Evolutionary conservation across 352 stramenopile genomes (phyloP), one percentile per base, ranked within the genome.

Genomic region (Detonula confervacea): DNA sequence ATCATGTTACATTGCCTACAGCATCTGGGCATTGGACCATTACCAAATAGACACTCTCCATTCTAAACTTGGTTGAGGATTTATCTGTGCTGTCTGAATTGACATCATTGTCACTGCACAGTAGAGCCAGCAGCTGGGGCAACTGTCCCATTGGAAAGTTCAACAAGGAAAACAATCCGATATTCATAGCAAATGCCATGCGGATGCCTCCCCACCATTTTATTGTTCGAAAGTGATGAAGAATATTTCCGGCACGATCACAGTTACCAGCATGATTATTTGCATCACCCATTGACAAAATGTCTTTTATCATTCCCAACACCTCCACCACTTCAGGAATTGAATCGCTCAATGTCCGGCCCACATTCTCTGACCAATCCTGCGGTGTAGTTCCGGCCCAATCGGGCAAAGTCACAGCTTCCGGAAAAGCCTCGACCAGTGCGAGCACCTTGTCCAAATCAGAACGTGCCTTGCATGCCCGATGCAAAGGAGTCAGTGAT

Each of bases 401-500:
- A 66, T 81, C 73, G 55, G 42, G 64, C 44, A 46, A 39, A 61
- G 24, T 62, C 44, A 81, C 52, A n/a, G 67, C 64, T 39, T 52
- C 18, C n/a, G 73, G 73, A 61, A 57, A 62, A 12, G 33, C 65
- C 51, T 73, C 73, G 4, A 76, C 46, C 33, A 81, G 51, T 18
- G 64, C 52, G 8, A 71, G 12, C 7, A 81, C 33, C 30, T 77
- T 76, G 11, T 69, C 51, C 35, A 81, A n/a, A 2, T 29, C 54
- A 52, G 65, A 44, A n/a, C 73, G 64, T 27, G 73, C 76, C 51
- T 56, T 76, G 33, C 73, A 81, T 24, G 73, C 73, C 2, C 65
- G 64, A 67, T 81, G 73, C 11, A 81, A 44, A 9, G 73, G 64
- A 51, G 64, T 81, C 44, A 62, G 64, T 22, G 46, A 81, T 59